phyloP scores from a whole-genome alignment of 768 basidiomycete species.

The Mycena rebaudengoi region DNA sequence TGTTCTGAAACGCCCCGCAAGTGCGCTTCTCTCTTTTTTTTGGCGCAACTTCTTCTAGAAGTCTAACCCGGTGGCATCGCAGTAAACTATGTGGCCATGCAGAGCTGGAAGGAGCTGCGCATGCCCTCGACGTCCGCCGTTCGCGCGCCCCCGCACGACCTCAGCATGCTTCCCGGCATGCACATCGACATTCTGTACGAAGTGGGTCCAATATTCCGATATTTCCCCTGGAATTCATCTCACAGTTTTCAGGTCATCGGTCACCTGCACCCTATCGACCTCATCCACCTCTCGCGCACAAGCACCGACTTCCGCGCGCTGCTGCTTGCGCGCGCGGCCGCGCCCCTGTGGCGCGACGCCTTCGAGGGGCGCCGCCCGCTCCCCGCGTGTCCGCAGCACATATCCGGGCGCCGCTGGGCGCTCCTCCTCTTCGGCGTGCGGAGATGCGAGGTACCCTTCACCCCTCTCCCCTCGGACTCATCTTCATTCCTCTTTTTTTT shows the following conservation, averaged over 20 bases:
- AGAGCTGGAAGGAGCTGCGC: constrained; percentile 20
- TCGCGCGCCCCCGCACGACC: neutral
- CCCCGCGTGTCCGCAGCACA: constrained; percentile 29
- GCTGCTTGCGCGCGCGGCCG: constrained; percentile 31
- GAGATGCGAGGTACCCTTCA: constrained; percentile 31
- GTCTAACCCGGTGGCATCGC: no score
- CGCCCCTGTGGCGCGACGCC: constrained; percentile 35
- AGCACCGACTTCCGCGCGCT: constrained; percentile 37
- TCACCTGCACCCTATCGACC: constrained; percentile 44
- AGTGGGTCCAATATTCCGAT: neutral
- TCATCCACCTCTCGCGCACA: constrained; percentile 41
- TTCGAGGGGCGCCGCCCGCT: constrained; percentile 24
- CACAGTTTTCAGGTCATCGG: constrained; percentile 32
- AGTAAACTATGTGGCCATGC: constrained; percentile 18
- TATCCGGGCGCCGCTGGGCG: constrained; percentile 33
- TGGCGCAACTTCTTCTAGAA: no score
- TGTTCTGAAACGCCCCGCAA: no score
- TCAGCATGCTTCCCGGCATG: constrained; percentile 17
- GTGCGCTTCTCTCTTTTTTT: no score
- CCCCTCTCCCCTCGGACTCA: neutral
- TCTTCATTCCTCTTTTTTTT: neutral
- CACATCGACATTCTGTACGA: constrained; percentile 22
- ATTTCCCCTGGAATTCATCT: neutral
- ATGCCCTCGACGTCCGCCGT: neutral
- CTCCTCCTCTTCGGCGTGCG: constrained; percentile 34